Conservation (phyloP, 352 stramenopile species). For the Blastocystis sp. region DNA sequence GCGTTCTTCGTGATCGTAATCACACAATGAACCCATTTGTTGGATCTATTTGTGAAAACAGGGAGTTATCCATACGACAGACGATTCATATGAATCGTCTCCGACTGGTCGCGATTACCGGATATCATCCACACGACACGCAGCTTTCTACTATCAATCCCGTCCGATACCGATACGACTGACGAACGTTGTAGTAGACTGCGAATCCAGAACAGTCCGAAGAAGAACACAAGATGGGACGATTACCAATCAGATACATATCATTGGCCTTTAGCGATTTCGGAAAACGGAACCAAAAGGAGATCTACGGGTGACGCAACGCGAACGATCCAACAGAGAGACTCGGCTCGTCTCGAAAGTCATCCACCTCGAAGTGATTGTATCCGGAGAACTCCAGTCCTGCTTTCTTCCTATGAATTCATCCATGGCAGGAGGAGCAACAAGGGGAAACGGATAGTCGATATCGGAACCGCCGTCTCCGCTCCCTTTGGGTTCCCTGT, state of each 20-base stretch:
- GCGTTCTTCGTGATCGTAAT: no score
- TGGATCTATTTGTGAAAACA: background rate
- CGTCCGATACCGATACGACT: background rate
- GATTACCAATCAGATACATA: conserved; percentile 33
- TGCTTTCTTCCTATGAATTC: background rate
- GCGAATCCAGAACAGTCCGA: conserved; percentile 9
- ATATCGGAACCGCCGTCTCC: background rate
- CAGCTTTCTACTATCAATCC: background rate
- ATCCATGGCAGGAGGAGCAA: background rate
- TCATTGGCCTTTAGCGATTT: background rate
- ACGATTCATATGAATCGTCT: background rate
- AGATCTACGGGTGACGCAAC: background rate
- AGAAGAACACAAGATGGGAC: background rate
- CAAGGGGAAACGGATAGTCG: background rate
- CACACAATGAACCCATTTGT: conserved; percentile 20
- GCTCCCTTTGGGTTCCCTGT: background rate
- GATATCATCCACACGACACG: background rate
- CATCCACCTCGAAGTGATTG: background rate
- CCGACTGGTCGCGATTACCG: background rate
- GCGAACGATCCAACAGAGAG: background rate
- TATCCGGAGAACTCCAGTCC: conserved; percentile 42
- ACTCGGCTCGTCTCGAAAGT: background rate
- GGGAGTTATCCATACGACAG: background rate
- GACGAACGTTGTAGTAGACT: background rate
- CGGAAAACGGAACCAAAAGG: conserved; percentile 22